phyloP scores from a whole-genome alignment of 129 eudicot species.

The Lactuca sativa region DNA sequence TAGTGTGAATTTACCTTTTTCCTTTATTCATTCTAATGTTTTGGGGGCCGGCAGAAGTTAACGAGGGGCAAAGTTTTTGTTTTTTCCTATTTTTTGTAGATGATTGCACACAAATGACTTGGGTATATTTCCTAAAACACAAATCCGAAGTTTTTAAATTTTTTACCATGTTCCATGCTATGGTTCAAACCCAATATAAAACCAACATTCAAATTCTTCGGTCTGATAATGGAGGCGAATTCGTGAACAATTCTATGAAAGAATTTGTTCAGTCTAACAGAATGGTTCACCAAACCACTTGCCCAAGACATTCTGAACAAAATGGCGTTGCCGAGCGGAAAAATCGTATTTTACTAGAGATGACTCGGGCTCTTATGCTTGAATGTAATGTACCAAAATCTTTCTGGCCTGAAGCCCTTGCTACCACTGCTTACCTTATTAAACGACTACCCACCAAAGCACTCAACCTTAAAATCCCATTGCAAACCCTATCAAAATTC shows the following conservation, averaged over 20 bases:
- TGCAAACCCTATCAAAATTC: not conserved
- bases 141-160: constrained; percentile 7
- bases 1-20: not conserved
- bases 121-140: constrained; percentile 14
- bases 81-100: not conserved
- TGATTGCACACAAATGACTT: constrained; percentile 6
- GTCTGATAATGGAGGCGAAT: constrained; percentile 5
- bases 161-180: constrained; percentile 9
- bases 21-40: not conserved
- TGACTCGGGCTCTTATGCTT: not conserved
- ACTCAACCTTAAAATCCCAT: not conserved
- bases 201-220: constrained; percentile 4
- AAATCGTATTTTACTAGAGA: not conserved
- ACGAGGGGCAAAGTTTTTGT: not conserved
- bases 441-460: constrained; percentile 3
- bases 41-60: constrained; percentile 6
- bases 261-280: not conserved
- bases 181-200: constrained; percentile 10
- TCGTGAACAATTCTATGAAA: constrained; percentile 4
- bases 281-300: constrained; percentile 11
- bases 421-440: not conserved
- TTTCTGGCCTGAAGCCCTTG: constrained; percentile 7
- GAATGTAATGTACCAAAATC: constrained; percentile 4
- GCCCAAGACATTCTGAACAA: constrained; percentile 18
- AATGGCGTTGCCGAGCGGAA: constrained; percentile 17